phyloP scores from a whole-genome alignment of 306 rosid species.

The Vigna mungo region DNA sequence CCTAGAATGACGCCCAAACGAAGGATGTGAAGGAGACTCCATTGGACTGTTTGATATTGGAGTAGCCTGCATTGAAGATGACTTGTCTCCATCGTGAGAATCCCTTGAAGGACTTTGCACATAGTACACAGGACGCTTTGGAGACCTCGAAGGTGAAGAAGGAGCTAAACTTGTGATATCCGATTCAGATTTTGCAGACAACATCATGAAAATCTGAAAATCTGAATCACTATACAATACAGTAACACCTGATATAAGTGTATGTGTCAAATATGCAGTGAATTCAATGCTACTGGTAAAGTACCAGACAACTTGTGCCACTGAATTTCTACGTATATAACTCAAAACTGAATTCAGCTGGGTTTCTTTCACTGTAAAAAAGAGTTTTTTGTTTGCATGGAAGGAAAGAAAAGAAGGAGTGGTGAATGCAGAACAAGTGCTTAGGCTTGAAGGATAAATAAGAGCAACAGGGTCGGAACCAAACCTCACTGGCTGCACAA shows the following conservation, averaged over 20 bases:
- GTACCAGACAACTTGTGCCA: constrained; percentile 28
- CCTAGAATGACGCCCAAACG: constrained; percentile 90
- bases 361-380: constrained; percentile 1
- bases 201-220: constrained; percentile 44
- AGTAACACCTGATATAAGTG: background rate
- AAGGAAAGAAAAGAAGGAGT: constrained; percentile 28
- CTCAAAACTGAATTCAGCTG: background rate
- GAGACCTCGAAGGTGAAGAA: constrained; percentile 95
- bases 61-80: constrained; percentile 86
- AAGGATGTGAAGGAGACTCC: constrained; percentile 97
- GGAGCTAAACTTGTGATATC: constrained; percentile 90
- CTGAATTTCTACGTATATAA: constrained; percentile 1
- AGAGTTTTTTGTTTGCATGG: constrained; percentile 17
- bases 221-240: background rate
- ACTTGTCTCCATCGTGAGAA: constrained; percentile 95
- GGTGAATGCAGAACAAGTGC: constrained; percentile 29
- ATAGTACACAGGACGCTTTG: constrained; percentile 76
- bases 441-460: constrained; percentile 28
- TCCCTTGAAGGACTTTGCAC: constrained; percentile 97
- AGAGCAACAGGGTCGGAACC: constrained; percentile 38
- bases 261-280: background rate
- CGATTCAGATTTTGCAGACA: constrained; percentile 82
- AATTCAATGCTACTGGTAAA: background rate
- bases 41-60: constrained; percentile 90
- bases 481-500: constrained; percentile 38